Base-by-base conservation (phyloP, 208 protist genomes). In the Trypanosoma conorhini region DNA sequence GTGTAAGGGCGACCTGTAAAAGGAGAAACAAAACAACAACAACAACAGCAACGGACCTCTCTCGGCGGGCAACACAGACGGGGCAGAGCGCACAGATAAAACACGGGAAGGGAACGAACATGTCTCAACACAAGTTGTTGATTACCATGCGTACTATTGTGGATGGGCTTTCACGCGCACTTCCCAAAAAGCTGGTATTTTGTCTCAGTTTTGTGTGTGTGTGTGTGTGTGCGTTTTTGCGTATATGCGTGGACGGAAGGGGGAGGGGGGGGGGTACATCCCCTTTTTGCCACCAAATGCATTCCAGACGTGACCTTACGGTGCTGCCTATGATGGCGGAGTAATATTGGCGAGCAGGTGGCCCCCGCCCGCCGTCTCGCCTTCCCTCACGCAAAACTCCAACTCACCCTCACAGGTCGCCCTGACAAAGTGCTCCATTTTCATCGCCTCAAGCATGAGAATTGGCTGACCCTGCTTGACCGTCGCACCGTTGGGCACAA, bases 361-460 rank as follows among this genome's bases (percentile, higher is more conserved):
- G 46, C 77, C 81, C 21, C 64, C 67, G 28, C 57, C 70, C 0
- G 82, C 80, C 59, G 84, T 77, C 10, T 79, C 76, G 30, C 77
- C 84, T 40, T 85, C 80, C 26, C 81, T 87, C 22, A 81, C 73
- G 30, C 57, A 67, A 24, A 94, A 77, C 5, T 35, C 57, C n/a
- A 88, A 72, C 59, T 64, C 67, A 38, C 90, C 90, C 56, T 83
- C 76, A 58, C 63, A 66, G 13, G 83, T 62, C 8, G 87, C 78
- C 61, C 79, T 84, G 59, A 98, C 72, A 12, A 79, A 79, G 62
- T 95, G 88, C 70, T 98, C 96, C 97, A 98, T 98, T 79, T 98
- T 98, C 94, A 99, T 99, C 5, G 96, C 96, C 74, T 98, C 96
- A 59, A 99, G 70, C 0, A 97, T 85, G 42, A 98, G 54, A 19